These are phyloP conservation scores for Lathyrus aphaca DNA, from an alignment of 306 rosid species.

Conservation along the genomic window DNA sequence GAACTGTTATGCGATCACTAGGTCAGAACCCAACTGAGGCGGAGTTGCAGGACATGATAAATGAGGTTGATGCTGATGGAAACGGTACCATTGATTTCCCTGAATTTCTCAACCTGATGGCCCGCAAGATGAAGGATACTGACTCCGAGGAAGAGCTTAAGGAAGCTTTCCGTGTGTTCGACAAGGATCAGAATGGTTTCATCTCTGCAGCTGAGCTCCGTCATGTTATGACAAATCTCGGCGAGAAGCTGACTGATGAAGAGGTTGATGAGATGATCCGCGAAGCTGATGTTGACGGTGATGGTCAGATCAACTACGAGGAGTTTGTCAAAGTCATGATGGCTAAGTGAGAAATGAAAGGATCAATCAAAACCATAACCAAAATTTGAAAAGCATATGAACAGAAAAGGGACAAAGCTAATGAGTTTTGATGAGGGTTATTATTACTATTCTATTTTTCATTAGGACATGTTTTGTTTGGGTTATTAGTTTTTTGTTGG, in stretches of 20 bases:
- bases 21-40: slow-evolving; percentile 92
- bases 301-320: slow-evolving; percentile 80
- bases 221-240: slow-evolving; percentile 84
- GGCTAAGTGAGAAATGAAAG: slow-evolving; percentile 62
- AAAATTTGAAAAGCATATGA: slow-evolving; percentile 51
- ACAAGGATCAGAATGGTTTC: slow-evolving; percentile 90
- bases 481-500: slow-evolving; percentile 64
- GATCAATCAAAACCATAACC: slow-evolving; percentile 44
- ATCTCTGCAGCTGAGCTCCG: slow-evolving; percentile 92
- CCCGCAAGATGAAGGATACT: slow-evolving; percentile 82
- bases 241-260: slow-evolving; percentile 87
- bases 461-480: slow-evolving; percentile 61
- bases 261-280: slow-evolving; percentile 87
- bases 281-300: slow-evolving; percentile 84
- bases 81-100: slow-evolving; percentile 86
- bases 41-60: slow-evolving; percentile 82
- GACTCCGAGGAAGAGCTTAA: slow-evolving; percentile 85
- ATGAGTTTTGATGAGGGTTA: slow-evolving; percentile 56
- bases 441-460: slow-evolving; percentile 46
- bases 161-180: slow-evolving; percentile 84
- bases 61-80: slow-evolving; percentile 86
- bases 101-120: slow-evolving; percentile 82
- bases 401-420: slow-evolving; percentile 54
- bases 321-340: slow-evolving; percentile 88
- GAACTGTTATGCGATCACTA: slow-evolving; percentile 80